A percentile compares a stretch with the other conserved stretches of the same genome.
phyloP scores from a whole-genome alignment of 495 filamentous ascomycete genomes.

The Neurospora sp. region DNA sequence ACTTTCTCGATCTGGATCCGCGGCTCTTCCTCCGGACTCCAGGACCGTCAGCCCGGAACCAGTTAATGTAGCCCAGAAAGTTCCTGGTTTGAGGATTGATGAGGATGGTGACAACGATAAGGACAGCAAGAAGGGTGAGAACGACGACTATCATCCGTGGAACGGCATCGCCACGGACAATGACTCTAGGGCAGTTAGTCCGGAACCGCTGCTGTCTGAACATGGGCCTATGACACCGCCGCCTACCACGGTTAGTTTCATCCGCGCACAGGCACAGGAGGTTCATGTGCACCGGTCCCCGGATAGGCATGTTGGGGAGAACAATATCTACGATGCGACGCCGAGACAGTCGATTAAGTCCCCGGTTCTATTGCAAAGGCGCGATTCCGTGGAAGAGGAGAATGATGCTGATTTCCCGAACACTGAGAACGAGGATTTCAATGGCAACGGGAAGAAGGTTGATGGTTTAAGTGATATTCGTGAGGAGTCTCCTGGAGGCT shows the following conservation, averaged over 20 bases:
- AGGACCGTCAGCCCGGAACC: constrained; percentile 21
- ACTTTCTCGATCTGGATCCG: background rate
- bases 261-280: background rate
- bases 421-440: background rate
- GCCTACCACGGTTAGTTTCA: background rate
- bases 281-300: background rate
- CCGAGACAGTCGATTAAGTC: constrained; percentile 20
- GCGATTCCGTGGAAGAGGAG: background rate
- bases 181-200: background rate
- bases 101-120: background rate
- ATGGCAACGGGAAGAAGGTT: background rate
- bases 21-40: constrained; percentile 1
- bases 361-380: background rate
- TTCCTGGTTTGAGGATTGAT: background rate
- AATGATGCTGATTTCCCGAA: background rate
- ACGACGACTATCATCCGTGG: background rate
- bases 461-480: background rate
- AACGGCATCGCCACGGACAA: background rate
- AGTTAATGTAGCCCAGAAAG: background rate
- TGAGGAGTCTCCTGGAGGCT: background rate
- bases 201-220: background rate
- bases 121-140: background rate
- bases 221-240: background rate
- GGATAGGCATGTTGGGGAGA: constrained; percentile 13
- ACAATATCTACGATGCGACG: constrained; percentile 38